A percentile compares a stretch with the other conserved stretches of the same genome.
Evolutionary conservation across 1,284 basidiomycete genomes (phyloP).

Genomic region (Pseudozyma sp.): DNA sequence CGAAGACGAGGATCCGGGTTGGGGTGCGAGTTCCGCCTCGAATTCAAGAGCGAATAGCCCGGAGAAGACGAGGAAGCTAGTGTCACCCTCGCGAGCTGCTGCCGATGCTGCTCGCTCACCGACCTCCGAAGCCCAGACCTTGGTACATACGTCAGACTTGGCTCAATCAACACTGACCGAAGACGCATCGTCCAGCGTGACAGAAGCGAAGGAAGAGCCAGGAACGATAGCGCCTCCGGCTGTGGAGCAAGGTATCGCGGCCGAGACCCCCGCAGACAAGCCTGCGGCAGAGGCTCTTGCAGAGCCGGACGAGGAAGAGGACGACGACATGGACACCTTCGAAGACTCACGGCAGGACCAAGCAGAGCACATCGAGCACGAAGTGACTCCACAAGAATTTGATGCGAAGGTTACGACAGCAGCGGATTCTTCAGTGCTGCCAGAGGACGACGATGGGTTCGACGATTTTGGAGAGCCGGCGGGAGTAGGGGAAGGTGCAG

Average conservation of each 20-base stretch:
- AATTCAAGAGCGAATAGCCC: conserved; percentile 30
- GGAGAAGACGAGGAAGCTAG: conserved; percentile 29
- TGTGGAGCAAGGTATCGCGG: neutral
- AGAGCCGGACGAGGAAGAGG: neutral
- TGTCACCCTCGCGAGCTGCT: neutral
- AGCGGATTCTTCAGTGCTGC: neutral
- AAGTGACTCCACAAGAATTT: conserved; percentile 2
- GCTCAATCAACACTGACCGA: neutral
- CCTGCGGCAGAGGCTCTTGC: neutral
- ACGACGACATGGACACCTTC: conserved; percentile 9
- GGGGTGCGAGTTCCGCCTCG: conserved; percentile 29
- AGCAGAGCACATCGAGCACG: neutral
- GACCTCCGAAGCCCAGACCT: neutral
- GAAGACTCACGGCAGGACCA: conserved; percentile 21
- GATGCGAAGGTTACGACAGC: conserved; percentile 7
- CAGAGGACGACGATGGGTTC: conserved; percentile 33
- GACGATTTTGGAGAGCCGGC: conserved; percentile 47
- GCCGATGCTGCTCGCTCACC: conserved; percentile 2
- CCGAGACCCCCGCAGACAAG: neutral
- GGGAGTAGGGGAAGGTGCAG: conserved; percentile 8
- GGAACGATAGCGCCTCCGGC: neutral
- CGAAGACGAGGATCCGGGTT: conserved; percentile 43
- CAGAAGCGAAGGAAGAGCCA: neutral
- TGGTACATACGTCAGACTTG: neutral
- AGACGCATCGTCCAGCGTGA: no score